A percentile compares a stretch with the other conserved stretches of the same genome.
phyloP scores from a whole-genome alignment of 148 eudicot species.

The Amaranthus hypochondriacus region DNA sequence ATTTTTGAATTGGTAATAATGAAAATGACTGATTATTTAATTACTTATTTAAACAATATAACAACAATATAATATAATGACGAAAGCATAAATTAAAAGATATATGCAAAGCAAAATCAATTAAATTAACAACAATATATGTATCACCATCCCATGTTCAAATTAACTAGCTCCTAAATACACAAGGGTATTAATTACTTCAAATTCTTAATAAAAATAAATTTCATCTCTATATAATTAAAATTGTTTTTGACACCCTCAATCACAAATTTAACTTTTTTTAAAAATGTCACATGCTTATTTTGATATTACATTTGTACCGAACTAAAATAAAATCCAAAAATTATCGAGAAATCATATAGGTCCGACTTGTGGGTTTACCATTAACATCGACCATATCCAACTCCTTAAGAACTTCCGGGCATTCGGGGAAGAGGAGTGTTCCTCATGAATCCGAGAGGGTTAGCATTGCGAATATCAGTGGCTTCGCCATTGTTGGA shows the following conservation, averaged over 20 bases:
- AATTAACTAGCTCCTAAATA: too few relatives aligned
- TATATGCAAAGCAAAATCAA: background rate
- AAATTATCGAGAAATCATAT: background rate
- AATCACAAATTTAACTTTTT: background rate
- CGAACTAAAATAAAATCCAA: background rate
- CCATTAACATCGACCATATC: constrained; percentile 14
- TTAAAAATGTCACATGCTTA: constrained; percentile 3
- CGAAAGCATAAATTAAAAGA: too few relatives aligned
- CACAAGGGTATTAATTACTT: background rate
- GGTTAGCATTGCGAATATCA: constrained; percentile 38
- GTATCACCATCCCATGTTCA: background rate
- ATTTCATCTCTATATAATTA: constrained; percentile 6
- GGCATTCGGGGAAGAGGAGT: constrained; percentile 35
- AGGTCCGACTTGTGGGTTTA: background rate
- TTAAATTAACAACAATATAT: background rate
- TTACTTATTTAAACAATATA: too few relatives aligned
- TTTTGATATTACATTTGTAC: constrained; percentile 13
- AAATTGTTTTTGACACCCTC: background rate
- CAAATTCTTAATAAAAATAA: background rate
- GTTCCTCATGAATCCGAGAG: constrained; percentile 45
- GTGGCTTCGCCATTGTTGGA: constrained; percentile 43
- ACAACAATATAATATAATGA: too few relatives aligned
- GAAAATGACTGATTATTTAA: too few relatives aligned
- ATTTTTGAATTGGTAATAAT: too few relatives aligned
- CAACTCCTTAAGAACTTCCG: constrained; percentile 39